Percentiles rank a stretch among this genome's conserved stretches.
Evolutionary conservation across 2,329 filamentous ascomycete genomes (phyloP).

Genomic region (Massarina eburnea): DNA sequence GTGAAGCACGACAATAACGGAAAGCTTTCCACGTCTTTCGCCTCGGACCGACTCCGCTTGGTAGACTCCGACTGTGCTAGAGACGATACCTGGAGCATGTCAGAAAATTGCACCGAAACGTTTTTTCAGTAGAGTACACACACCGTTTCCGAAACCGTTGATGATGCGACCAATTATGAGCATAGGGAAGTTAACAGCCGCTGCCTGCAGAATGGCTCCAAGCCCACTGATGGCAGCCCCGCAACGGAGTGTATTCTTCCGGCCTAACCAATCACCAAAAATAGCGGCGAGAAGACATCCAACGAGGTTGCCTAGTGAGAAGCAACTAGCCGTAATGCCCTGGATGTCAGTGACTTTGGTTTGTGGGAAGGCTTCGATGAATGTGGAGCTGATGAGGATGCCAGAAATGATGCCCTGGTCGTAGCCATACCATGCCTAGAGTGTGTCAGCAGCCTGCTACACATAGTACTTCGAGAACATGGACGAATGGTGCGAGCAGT

Average conservation of each 20-base stretch:
- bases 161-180: constrained; percentile 15
- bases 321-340: constrained; percentile 26
- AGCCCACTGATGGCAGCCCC: constrained; percentile 14
- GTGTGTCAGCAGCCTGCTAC: not conserved
- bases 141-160: constrained; percentile 18
- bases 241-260: constrained; percentile 20
- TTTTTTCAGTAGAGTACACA: not conserved
- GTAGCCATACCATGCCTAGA: constrained; percentile 16
- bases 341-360: constrained; percentile 20
- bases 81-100: constrained; percentile 8
- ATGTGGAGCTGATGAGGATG: constrained; percentile 19
- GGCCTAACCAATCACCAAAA: constrained; percentile 18
- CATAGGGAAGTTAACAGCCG: constrained; percentile 11
- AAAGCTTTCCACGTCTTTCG: constrained; percentile 15
- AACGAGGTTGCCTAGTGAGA: constrained; percentile 20
- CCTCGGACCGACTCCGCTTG: constrained; percentile 15
- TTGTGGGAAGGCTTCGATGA: constrained; percentile 21
- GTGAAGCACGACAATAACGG: constrained; percentile 17
- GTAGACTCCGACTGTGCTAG: constrained; percentile 15
- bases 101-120: not conserved
- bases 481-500: not conserved
- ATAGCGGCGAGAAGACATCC: constrained; percentile 19
- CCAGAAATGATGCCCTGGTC: constrained; percentile 17
- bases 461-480: not conserved
- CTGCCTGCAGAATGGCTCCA: constrained; percentile 21